A percentile compares a stretch with the other conserved stretches of the same genome.
phyloP scores from a whole-genome alignment of 805 yeast species.

The Nakazawaea laoshanensis region DNA sequence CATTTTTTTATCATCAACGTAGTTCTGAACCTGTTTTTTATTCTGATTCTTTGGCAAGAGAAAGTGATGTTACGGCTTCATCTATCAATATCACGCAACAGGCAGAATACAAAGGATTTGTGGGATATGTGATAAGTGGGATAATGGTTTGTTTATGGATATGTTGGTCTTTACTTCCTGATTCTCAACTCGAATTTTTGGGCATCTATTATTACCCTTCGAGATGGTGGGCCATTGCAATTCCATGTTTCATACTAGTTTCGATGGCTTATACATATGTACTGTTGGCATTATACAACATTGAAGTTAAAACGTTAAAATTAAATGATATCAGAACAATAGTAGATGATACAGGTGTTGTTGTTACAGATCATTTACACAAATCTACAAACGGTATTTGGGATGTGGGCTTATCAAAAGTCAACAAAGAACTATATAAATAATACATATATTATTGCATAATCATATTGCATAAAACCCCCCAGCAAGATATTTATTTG shows the following conservation, averaged over 20 bases:
- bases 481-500: too few relatives aligned
- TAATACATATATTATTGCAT: too few relatives aligned
- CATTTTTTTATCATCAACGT: too few relatives aligned
- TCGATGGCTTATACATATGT: conserved; percentile 66
- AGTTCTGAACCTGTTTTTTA: too few relatives aligned
- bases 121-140: conserved; percentile 62
- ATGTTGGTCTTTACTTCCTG: conserved; percentile 73
- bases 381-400: conserved; percentile 74
- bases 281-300: conserved; percentile 62
- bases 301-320: conserved; percentile 60
- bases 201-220: conserved; percentile 75
- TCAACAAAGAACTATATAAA: conserved; percentile 55
- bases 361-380: conserved; percentile 33
- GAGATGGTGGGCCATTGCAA: conserved; percentile 82
- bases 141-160: conserved; percentile 48
- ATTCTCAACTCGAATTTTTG: conserved; percentile 36
- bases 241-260: conserved; percentile 67
- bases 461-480: too few relatives aligned
- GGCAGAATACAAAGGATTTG: conserved; percentile 85
- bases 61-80: conserved; percentile 59
- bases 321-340: conserved; percentile 55
- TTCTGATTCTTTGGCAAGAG: conserved; percentile 52
- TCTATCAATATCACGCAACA: conserved; percentile 45
- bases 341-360: conserved; percentile 51
- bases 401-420: conserved; percentile 72